phyloP scores from a whole-genome alignment of 805 yeast species.

The Ogataea chonburiensis region DNA sequence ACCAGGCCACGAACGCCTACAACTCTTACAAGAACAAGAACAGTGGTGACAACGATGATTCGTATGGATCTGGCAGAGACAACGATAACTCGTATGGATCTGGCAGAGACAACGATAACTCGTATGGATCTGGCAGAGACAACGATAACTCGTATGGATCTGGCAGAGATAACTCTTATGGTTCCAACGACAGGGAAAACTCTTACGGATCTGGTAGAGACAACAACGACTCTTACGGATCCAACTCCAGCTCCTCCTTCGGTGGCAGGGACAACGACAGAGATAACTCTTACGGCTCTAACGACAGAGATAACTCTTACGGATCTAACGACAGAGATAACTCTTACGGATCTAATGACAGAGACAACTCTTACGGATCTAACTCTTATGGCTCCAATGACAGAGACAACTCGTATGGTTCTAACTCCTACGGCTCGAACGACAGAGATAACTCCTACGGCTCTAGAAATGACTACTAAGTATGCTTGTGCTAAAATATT shows the following conservation, averaged over 20 bases:
- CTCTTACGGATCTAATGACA: conserved; percentile 36
- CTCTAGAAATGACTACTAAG: conserved; percentile 10
- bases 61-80: conserved; percentile 19
- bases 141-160: conserved; percentile 17
- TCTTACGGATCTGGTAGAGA: conserved; percentile 37
- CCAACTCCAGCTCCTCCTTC: conserved; percentile 30
- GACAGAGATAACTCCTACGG: conserved; percentile 19
- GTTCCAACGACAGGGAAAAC: conserved; percentile 28
- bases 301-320: conserved; percentile 25
- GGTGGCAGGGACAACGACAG: conserved; percentile 21
- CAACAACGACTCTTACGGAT: conserved; percentile 31
- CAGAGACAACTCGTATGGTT: conserved; percentile 15
- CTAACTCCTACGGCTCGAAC: conserved; percentile 4
- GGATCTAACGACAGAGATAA: conserved; percentile 32
- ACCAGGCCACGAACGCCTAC: conserved; percentile 31
- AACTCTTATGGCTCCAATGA: conserved; percentile 4
- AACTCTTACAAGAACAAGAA: conserved; percentile 24
- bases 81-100: conserved; percentile 29
- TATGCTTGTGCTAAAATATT: conserved; percentile 3
- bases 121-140: conserved; percentile 32
- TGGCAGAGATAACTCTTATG: conserved; percentile 29
- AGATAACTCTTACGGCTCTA: conserved; percentile 32
- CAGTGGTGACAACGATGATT: conserved; percentile 22
- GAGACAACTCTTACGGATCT: conserved; percentile 32
- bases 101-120: conserved; percentile 34